Evolutionary conservation across 164 flowering plant genomes (phyloP).

Genomic region (Vitis rotundifolia): DNA sequence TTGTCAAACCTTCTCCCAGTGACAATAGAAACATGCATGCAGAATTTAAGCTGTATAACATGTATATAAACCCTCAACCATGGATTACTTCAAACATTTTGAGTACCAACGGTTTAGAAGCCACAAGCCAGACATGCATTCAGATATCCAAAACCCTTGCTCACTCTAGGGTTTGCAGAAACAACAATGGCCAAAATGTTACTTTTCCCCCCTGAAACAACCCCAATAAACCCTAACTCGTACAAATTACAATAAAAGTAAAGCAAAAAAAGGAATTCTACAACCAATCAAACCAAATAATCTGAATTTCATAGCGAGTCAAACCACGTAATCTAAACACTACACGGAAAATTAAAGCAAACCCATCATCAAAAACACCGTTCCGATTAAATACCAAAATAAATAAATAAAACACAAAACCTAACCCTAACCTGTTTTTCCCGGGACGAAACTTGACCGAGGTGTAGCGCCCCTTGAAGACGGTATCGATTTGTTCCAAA

Average conservation of each 20-base stretch:
- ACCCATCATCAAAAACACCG: not conserved
- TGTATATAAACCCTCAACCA: not conserved
- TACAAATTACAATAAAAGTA: too few relatives aligned
- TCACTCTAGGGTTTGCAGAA: not conserved
- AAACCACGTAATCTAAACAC: not conserved
- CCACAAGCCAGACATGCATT: not conserved
- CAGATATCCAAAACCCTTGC: not conserved
- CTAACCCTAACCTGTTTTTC: conserved; percentile 54
- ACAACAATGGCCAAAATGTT: not conserved
- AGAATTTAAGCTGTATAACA: not conserved
- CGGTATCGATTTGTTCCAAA: conserved; percentile 64
- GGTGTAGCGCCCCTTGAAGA: conserved; percentile 64
- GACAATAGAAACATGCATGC: not conserved
- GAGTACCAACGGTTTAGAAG: not conserved
- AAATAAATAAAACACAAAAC: not conserved
- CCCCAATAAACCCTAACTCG: not conserved
- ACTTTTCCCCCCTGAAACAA: not conserved
- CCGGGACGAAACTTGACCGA: conserved; percentile 76
- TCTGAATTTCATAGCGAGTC: too few relatives aligned
- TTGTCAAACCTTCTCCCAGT: not conserved
- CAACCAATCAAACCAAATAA: too few relatives aligned
- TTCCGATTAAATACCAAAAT: too few relatives aligned
- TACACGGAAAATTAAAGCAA: not conserved
- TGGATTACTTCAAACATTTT: not conserved
- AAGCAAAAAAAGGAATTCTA: too few relatives aligned